Conservation (phyloP, 2,329 filamentous ascomycete species). For the Arthroderma sp. region DNA sequence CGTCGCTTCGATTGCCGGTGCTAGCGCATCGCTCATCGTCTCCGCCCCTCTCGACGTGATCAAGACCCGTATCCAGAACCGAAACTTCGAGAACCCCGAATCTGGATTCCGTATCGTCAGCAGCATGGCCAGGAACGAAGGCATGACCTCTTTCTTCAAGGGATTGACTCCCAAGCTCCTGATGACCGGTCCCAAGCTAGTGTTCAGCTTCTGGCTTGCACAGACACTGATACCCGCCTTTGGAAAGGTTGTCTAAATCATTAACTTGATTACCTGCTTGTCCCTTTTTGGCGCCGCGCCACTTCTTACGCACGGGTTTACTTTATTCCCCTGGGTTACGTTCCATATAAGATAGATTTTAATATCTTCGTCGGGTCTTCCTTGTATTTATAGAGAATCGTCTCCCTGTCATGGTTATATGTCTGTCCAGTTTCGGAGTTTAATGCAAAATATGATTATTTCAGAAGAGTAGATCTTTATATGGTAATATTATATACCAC, state of each 20-base stretch:
- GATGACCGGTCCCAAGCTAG: conserved; percentile 97
- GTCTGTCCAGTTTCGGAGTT: not conserved
- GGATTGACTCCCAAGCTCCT: conserved; percentile 91
- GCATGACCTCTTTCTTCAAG: conserved; percentile 85
- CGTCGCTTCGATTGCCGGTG: conserved; percentile 86
- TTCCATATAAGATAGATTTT: conserved; percentile 4
- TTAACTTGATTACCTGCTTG: not conserved
- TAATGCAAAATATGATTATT: not conserved
- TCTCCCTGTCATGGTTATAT: conserved; percentile 1
- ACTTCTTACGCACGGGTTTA: not conserved
- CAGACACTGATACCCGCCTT: conserved; percentile 96
- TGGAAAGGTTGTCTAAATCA: conserved; percentile 50
- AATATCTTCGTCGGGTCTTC: not conserved
- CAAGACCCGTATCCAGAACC: conserved; percentile 97
- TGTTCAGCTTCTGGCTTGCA: conserved; percentile 99
- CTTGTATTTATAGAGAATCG: conserved; percentile 5
- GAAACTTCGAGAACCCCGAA: conserved; percentile 97
- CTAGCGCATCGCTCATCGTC: conserved; percentile 85
- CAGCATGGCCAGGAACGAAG: conserved; percentile 90
- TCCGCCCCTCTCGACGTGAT: conserved; percentile 95
- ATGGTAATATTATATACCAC: no score
- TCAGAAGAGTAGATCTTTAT: not conserved
- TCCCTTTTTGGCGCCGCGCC: not conserved
- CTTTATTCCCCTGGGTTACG: not conserved
- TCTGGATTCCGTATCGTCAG: conserved; percentile 80